Base-by-base conservation (phyloP, 1,139 yeast species). In the Kodamaea sp. region DNA sequence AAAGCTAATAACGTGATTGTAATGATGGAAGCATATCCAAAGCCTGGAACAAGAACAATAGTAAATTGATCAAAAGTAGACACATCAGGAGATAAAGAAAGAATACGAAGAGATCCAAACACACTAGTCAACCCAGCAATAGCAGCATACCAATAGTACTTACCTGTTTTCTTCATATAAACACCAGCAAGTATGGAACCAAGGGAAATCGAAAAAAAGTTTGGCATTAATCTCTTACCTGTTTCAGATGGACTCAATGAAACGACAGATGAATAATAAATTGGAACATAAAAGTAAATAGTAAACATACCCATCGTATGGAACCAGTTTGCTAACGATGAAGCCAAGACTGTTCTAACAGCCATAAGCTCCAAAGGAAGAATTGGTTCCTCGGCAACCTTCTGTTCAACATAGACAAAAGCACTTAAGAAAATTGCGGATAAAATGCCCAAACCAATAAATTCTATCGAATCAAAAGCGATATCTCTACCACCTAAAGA, bases 161-260 rank as follows among this genome's bases (percentile, higher is more conserved):
- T 73, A 4, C 95, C 95, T 1, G 90, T 82, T 29, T 54, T 58
- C 45, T 72, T 78, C 86, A 85, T 83, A 58, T 81, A 81, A 34
- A 70, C 42, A 1, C 95, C 95, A 8, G 88, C 75, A 12, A 79
- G 76, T 23, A 84, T 65, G 0, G 90, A 82, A 1, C 94, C 94
- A 34, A 67, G 39, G 1, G 88, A 76, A 7, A 79, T 79, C n/a
- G 86, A 85, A 37, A 82, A 58, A 56, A 84, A 84, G 57, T 81
- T 83, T 15, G 85, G 81, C 9, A 81, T 60, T 37, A 82, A 63
- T 44, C 89, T 70, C 44, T 70, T 60, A 4, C 94, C 92, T 37
- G 80, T 77, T 41, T 75, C 71, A 10, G 82, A 73, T 2, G 89
- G 75, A 6, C 74, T 52, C 48, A 79, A 63, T 36, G 72, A 65